Evolutionary conservation across 805 yeast genomes (phyloP).

Genomic region (Metschnikowia picachoensis): DNA sequence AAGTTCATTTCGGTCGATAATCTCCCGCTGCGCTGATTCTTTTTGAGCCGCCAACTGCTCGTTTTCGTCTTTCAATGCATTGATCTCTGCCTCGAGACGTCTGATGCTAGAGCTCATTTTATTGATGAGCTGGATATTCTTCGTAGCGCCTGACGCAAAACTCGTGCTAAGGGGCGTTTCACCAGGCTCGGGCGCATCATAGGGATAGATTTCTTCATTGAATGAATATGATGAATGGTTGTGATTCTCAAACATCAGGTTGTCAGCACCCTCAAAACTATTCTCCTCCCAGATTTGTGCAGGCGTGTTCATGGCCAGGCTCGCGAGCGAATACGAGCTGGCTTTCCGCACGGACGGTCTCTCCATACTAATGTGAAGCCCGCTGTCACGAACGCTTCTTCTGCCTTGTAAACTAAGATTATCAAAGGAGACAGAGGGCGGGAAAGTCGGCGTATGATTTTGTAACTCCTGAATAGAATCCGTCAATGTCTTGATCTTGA

Average conservation of each 20-base stretch:
- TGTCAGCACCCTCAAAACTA: constrained; percentile 12
- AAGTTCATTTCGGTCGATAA: constrained; percentile 41
- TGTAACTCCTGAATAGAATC: constrained; percentile 15
- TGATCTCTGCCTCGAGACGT: constrained; percentile 73
- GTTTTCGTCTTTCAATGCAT: constrained; percentile 61
- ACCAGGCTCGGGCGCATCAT: constrained; percentile 12
- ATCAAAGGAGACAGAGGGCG: constrained; percentile 9
- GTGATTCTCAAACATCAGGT: constrained; percentile 4
- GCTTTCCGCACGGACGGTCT: constrained; percentile 6
- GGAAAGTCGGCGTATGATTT: constrained; percentile 4
- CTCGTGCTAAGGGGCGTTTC: constrained; percentile 2
- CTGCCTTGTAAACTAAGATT: constrained; percentile 7
- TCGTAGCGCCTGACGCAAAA: constrained; percentile 18
- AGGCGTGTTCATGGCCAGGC: constrained; percentile 6
- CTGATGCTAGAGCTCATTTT: constrained; percentile 75
- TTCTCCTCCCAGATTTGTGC: constrained; percentile 14
- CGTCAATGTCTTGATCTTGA: constrained; percentile 23
- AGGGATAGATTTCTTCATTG: constrained; percentile 36
- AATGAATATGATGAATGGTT: constrained; percentile 23
- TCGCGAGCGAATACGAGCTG: constrained; percentile 4
- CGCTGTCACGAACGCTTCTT: constrained; percentile 7
- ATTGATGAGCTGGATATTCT: constrained; percentile 59
- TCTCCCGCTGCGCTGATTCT: constrained; percentile 63
- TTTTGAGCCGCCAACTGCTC: constrained; percentile 52
- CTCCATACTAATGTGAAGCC: constrained; percentile 19